A percentile compares a stretch with the other conserved stretches of the same genome.
These are phyloP conservation scores for Boletales sp. DNA, from an alignment of 768 basidiomycete genomes.

Conservation along the genomic window DNA sequence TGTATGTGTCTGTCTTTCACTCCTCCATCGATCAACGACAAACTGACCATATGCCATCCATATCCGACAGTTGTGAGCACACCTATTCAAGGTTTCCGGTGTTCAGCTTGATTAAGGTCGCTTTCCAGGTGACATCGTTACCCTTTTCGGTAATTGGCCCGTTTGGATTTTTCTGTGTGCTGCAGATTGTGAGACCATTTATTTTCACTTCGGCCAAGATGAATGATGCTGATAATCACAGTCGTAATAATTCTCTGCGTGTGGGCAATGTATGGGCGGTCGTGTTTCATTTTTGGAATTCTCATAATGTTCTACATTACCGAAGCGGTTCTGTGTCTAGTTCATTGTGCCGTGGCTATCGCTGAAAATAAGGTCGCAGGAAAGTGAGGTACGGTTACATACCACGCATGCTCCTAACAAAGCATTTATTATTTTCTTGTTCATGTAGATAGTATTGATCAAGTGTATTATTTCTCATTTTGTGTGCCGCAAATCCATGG, in stretches of 20 bases:
- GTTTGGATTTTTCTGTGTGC: not conserved
- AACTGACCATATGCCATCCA: too few relatives aligned
- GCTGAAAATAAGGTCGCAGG: not conserved
- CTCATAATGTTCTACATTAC: not conserved
- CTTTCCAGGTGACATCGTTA: not conserved
- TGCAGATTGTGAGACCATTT: not conserved
- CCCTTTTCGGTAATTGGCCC: not conserved
- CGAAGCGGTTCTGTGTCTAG: not conserved
- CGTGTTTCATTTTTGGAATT: not conserved
- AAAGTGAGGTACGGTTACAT: not conserved
- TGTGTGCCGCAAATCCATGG: not conserved
- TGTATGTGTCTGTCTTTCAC: not conserved
- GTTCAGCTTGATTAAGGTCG: not conserved
- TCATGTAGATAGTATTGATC: not conserved
- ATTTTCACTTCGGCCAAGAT: not conserved
- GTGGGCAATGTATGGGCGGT: not conserved
- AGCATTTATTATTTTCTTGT: not conserved
- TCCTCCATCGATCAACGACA: too few relatives aligned
- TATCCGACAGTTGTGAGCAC: not conserved
- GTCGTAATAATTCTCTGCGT: slow-evolving; percentile 1
- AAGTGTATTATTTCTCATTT: not conserved
- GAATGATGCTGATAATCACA: not conserved
- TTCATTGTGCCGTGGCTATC: not conserved
- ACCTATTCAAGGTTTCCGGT: not conserved
- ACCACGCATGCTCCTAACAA: not conserved